Base-by-base conservation (phyloP, 352 stramenopile genomes). In the Phytophthora idaei region DNA sequence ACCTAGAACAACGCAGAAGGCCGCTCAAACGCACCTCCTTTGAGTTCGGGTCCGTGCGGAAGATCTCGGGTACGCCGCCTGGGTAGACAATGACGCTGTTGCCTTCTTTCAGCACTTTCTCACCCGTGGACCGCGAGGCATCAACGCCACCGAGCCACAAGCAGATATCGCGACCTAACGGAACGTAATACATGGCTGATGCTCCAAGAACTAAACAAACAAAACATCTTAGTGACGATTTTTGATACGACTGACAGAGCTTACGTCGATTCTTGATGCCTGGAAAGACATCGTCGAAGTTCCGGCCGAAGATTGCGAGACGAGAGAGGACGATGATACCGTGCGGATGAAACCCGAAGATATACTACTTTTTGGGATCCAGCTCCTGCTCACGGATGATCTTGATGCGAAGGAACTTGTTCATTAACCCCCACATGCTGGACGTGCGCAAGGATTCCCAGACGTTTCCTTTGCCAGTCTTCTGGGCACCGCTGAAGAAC, bases 111-210 rank as follows among this genome's bases (percentile, higher is more conserved):
- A 83, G 25, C 0, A 81, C 70, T 37, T 80, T 76, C 14, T 81
- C 59, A 2, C 69, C 69, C 1, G 69, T 83, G 3, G 69, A 71
- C 2, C 69, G 69, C 12, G 64, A 76, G 14, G 76, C 76, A 17
- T 83, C 76, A 7, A 83, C 76, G 11, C 68, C 64, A 31, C 58
- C 61, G 27, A 83, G 74, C 79, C 78, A 87, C 2, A 90, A 45
- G 29, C 78, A 83, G 4, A 90, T 49, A 49, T 90, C 81, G 34
- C 81, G 81, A 5, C 67, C 76, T 5, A 87, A 61, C 5, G 81
- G 81, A 2, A 90, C 58, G 57, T 78, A 83, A 51, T 83, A 90
- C 69, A 90, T 80, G 12, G 81, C 73, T 2, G 81, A 85, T 1
- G 81, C 81, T 9, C 74, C 72, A 2, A 88, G 74, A 17, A 73